Evolutionary conservation across 2,329 filamentous ascomycete genomes (phyloP), one percentile per base, ranked within the genome.

Genomic region (Ascochyta koolunga): DNA sequence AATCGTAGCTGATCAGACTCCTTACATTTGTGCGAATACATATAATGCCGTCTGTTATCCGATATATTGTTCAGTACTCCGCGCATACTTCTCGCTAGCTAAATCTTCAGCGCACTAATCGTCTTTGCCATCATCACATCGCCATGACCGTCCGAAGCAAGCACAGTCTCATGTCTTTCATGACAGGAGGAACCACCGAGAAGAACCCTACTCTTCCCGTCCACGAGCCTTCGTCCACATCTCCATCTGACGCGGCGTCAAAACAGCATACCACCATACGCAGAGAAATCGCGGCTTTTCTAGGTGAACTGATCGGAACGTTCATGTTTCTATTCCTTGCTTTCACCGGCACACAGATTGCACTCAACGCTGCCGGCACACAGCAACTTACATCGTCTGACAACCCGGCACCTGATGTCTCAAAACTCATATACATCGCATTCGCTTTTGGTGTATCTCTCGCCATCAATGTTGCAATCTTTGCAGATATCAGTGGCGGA

Each of bases 291-390:
- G 50, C 59, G 2, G 65, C 67, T 10, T 68, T 69, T 35, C 35
- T 77, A 5, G 78, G 78, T 31, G 78, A 80, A 48, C 76, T 79
- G 47, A 69, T 76, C 40, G 78, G 78, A 38, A 78, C 77, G 0
- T 78, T 79, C 59, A 71, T 80, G 56, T 80, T 80, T 62, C 67
- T 80, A 19, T 69, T 65, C 27, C 58, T 73, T 31, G 67, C 70
- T 3, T 72, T 72, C 44, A 54, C 66, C 18, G 67, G 66, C 21
- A 69, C 69, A 11, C 81, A 85, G 66, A 74, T 83, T 19, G 75
- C 79, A 57, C 82, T 82, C 46, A 78, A 81, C 6, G 62, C 64
- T 29, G 55, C 64, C 5, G 49, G 49, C n/a, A 52, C 44, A 19
- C 37, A 54, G 76, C 73, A 60, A 78, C 50, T 64, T 22, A 59